Conservation (phyloP, 1,284 basidiomycete genomes). For the Malassezia brasiliensis region DNA sequence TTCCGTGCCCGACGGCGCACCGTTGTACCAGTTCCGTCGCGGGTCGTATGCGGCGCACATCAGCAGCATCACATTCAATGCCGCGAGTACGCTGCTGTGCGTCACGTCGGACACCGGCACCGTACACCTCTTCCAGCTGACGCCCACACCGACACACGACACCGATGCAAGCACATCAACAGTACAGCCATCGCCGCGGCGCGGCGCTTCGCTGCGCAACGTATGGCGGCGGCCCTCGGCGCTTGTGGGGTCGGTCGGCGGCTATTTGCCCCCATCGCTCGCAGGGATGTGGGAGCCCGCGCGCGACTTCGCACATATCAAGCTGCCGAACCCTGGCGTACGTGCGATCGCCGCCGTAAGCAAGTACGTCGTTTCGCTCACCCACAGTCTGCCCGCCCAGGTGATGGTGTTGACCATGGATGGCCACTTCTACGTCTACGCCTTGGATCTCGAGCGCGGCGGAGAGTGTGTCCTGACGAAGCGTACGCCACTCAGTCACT, state of each 20-base stretch:
- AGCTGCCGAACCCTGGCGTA: constrained; percentile 68
- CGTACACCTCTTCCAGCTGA: constrained; percentile 88
- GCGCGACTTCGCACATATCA: constrained; percentile 84
- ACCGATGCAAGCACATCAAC: not conserved
- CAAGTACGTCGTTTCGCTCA: constrained; percentile 10
- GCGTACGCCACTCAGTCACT: constrained; percentile 45
- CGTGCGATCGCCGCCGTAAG: constrained; percentile 45
- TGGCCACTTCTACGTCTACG: constrained; percentile 89
- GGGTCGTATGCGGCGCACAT: constrained; percentile 79
- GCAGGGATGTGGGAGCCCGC: constrained; percentile 96
- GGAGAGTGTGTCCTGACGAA: constrained; percentile 91
- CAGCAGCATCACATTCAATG: constrained; percentile 84
- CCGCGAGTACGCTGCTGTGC: constrained; percentile 69
- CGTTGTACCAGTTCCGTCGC: constrained; percentile 84
- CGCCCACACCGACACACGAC: constrained; percentile 23
- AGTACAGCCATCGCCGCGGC: too few species aligned
- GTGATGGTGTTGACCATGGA: constrained; percentile 95
- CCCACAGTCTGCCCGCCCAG: constrained; percentile 65
- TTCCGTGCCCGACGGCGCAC: constrained; percentile 78
- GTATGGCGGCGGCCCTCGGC: constrained; percentile 57
- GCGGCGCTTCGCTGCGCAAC: not conserved
- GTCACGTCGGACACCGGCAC: constrained; percentile 89
- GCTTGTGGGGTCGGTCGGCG: constrained; percentile 59
- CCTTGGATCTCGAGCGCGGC: constrained; percentile 88
- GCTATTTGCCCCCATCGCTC: constrained; percentile 78